Evolutionary conservation across 768 basidiomycete species (phyloP), one percentile per base, ranked within the genome.

Genomic region (Amanita phalloides): DNA sequence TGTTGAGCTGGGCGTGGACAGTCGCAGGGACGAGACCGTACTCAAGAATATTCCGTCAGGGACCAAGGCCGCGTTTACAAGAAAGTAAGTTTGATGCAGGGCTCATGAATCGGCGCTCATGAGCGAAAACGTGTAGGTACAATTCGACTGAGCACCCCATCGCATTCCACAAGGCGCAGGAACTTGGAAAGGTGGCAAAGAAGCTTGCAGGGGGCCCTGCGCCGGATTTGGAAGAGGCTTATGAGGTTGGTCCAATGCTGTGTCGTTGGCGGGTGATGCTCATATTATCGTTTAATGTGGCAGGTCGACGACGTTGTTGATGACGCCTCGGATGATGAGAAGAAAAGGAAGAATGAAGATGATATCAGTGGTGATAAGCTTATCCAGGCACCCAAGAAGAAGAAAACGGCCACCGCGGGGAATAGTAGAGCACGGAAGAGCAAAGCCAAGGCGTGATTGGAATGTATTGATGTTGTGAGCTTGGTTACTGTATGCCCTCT

Each of bases 151-250:
- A 93, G 38, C 95, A 98, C 64, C 96, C 96, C 0, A 87, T 99
- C 59, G 82, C 96, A 1, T 98, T 95, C 77, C 82, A 97, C 67
- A 94, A 92, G 60, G 90, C 85, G 3, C 71, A 76, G 55, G 87
- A 91, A 56, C 68, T 90, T 7, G 86, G 88, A 14, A 90, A 86
- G 63, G 71, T 61, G 4, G 81, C 85, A 1, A 94, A 91, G 77
- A 94, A 86, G 60, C 72, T 94, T 36, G 78, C 81, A 1, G 73
- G 70, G 41, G 88, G 81, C 3, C 78, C 86, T 4, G 79, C 79
- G 8, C 92, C 95, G 0, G 95, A 98, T 68, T 74, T 92, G 17
- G 95, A 97, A 63, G 95, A 98, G 47, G 93, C 84, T 0, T 87
- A 84, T 56, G 91, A 89, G 56, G 86, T 90, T 56, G 61, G 81